Evolutionary conservation across 257 asterid species (phyloP).

Genomic region (Ilex asprella): DNA sequence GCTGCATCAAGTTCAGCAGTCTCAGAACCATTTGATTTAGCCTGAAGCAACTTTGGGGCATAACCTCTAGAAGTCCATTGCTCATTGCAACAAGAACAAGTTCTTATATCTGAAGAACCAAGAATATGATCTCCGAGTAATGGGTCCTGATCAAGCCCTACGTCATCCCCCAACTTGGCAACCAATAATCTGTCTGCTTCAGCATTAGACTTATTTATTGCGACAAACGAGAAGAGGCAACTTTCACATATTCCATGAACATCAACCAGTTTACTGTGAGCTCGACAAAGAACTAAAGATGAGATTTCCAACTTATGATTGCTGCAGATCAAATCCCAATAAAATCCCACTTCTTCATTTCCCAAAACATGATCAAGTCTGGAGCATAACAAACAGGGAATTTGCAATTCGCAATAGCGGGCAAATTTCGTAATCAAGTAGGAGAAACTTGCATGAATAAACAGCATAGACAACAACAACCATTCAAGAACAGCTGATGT

Average conservation of each 20-base stretch:
- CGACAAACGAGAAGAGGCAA: slow-evolving; percentile 50
- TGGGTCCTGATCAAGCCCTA: slow-evolving; percentile 19
- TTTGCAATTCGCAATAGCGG: slow-evolving; percentile 37
- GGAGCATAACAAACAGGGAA: slow-evolving; percentile 86
- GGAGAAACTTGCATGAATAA: slow-evolving; percentile 56
- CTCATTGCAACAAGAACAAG: slow-evolving; percentile 54
- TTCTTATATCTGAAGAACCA: slow-evolving; percentile 18
- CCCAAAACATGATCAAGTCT: slow-evolving; percentile 77
- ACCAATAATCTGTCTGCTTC: slow-evolving; percentile 41
- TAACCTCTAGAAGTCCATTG: slow-evolving; percentile 25
- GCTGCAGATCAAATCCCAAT: slow-evolving; percentile 61
- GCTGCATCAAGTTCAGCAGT: slow-evolving; percentile 22
- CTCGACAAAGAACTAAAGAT: slow-evolving; percentile 45
- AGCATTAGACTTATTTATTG: slow-evolving; percentile 40
- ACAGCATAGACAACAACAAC: slow-evolving; percentile 63
- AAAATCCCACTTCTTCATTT: slow-evolving; percentile 39
- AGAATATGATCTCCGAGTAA: slow-evolving; percentile 12
- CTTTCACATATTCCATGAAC: slow-evolving; percentile 49
- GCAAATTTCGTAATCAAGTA: slow-evolving; percentile 67
- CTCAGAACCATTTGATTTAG: slow-evolving; percentile 22
- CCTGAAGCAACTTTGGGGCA: slow-evolving; percentile 15
- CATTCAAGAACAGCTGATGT: slow-evolving; percentile 75
- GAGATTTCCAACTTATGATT: slow-evolving; percentile 56
- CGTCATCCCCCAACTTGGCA: slow-evolving; percentile 36
- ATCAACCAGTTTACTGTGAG: slow-evolving; percentile 50